Evolutionary conservation across 2,329 filamentous ascomycete species (phyloP), one percentile per base, ranked within the genome.

Genomic region (Echinosphaeria canescens): DNA sequence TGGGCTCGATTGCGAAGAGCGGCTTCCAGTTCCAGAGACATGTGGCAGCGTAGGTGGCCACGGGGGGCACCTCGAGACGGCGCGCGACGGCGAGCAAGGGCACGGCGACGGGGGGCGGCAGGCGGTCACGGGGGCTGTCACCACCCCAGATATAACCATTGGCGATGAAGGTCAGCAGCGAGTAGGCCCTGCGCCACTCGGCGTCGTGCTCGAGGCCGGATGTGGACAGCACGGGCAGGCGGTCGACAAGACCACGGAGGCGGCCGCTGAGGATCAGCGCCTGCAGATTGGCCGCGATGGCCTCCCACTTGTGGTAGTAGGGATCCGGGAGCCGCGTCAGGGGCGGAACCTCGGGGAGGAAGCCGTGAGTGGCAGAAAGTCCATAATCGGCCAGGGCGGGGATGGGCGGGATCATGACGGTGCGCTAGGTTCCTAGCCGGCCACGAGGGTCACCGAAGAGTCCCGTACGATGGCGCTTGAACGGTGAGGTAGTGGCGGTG

Each of bases 1-100:
- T 68, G 19, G 66, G 63, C 47, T 93, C 84, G 33, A 80, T 68
- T 31, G 70, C 53, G 43, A 95, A 93, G 29, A 95, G 63, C 1
- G 84, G 80, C 49, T 84, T 85, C 59, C 82, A 95, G 51, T 98
- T 98, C 88, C 88, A 98, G 15, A 98, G 60, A 36, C 80, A 85
- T 4, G 93, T 59, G 6, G 75, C 80, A 5, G 88, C 81, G 45
- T 93, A 98, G 12, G 85, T 93, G 25, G 85, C 88, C 15, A 98
- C 85, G 2, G 84, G 79, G 5, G 80, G 84, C 15, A 98, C 59
- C 42, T 95, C 79, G 12, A 98, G 65, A 33, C 70, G 68, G 24
- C 64, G 56, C 37, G 79, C 85, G 25, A 90, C 63, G 35, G 72
- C 54, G 27, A 91, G 58, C 36, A 95, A 64, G 1, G 88, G 88